Base-by-base conservation (phyloP, 208 protist genomes). In the Giardia muris region DNA sequence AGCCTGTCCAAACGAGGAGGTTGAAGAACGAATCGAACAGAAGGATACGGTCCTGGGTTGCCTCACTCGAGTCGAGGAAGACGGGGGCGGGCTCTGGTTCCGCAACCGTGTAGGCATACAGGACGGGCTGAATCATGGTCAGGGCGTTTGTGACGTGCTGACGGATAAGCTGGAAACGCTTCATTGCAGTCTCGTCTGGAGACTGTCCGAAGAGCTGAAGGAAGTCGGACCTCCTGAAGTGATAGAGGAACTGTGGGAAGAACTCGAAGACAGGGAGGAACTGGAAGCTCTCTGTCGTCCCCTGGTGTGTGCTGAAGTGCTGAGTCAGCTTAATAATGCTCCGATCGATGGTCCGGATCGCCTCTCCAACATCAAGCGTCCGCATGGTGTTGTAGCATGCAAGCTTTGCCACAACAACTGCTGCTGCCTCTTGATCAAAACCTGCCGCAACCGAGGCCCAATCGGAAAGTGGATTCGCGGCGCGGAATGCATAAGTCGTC, bases 341-440 rank as follows among this genome's bases (percentile, higher is more conserved):
- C 45, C 87, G 46, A 47, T 90, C 87, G 43, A 90, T 47, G 48
- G 1, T 1, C 2, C 87, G 1, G 2, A 90, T 2, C 19, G n/a
- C 87, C 45, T 90, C 87, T 2, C 48, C 87, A 48, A 46, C 48
- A 3, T 43, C 42, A 1, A 2, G 19, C 30, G 43, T 47, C 43
- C n/a, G 43, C 43, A 2, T 47, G 2, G 48, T n/a, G 42, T 47
- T 90, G 42, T 1, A 90, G 4, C 4, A n/a, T 47, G 87, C 45
- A 2, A 90, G 46, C 45, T 45, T 90, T 47, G 87, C 2, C 30
- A 90, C 2, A 2, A 90, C 45, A 47, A 2, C 10, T 4, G 87
- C 87, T 67, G 87, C 87, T 67, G 87, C 87, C 45, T 90, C 87
- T 90, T 90, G 45, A n/a, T 90, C 87, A 47, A 90, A 90, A 4